Conservation (phyloP, 768 basidiomycete species). For the Exidia glandulosa region DNA sequence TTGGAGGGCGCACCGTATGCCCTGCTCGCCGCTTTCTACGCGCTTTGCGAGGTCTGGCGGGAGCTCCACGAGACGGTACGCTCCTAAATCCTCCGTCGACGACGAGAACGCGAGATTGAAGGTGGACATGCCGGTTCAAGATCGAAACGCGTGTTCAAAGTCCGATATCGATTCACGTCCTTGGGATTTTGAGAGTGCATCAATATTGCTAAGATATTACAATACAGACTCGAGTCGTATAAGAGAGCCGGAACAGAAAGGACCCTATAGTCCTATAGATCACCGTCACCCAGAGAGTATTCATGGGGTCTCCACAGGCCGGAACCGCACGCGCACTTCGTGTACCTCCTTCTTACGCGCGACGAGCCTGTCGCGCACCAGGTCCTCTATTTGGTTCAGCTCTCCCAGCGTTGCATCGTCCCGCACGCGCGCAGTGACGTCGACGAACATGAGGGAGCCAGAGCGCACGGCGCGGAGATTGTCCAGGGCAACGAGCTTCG, state of each 20-base stretch:
- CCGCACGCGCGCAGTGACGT: constrained; percentile 67
- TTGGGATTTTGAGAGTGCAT: too few species aligned
- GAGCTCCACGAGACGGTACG: not conserved
- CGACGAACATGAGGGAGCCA: constrained; percentile 74
- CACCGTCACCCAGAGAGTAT: too few species aligned
- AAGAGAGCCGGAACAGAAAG: too few species aligned
- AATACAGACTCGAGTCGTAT: too few species aligned
- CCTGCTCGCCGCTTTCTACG: not conserved
- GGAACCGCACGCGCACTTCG: constrained; percentile 62
- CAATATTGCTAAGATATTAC: too few species aligned
- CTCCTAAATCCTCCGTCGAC: not conserved
- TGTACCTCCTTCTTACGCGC: constrained; percentile 51
- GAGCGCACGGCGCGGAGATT: constrained; percentile 64
- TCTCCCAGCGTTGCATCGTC: constrained; percentile 43
- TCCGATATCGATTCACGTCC: too few species aligned
- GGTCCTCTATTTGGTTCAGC: constrained; percentile 46
- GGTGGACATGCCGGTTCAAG: not conserved
- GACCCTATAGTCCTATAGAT: too few species aligned
- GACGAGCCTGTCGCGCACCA: constrained; percentile 46
- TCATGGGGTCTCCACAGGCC: constrained; percentile 35
- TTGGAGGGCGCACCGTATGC: too few species aligned
- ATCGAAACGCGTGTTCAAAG: too few species aligned
- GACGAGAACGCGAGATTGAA: not conserved
- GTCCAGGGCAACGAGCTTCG: constrained; percentile 33
- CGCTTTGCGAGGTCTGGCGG: not conserved